Base-by-base conservation (phyloP, 2,329 filamentous ascomycete species). In the Colletotrichum neosansevieriae region DNA sequence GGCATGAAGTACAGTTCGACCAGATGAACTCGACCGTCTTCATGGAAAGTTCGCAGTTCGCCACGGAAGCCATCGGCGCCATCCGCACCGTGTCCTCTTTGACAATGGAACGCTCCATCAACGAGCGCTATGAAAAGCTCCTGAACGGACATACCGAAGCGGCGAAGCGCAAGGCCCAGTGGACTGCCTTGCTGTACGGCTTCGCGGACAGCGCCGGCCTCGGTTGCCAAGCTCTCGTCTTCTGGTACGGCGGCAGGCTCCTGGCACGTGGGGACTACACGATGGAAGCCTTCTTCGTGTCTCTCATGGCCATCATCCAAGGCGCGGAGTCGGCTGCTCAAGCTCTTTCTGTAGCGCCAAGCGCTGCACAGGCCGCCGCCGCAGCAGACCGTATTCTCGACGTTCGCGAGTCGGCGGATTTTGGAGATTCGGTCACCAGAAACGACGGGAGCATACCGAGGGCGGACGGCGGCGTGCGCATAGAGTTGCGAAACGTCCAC, bases 81-180 rank as follows among this genome's bases (percentile, higher is more conserved):
- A 88, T 90, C 67, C 81, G 89, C n/a, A 91, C 89, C 0, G 88
- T 91, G 1, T 81, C 86, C 0, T 82, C 86, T 0, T 77, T 91
- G 3, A 88, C 86, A 0, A 85, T 91, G 80, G 89, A 91, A 72
- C 79, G 86, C 58, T 79, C 79, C 10, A 89, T 91, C 53, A 78
- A 79, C 38, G 68, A 73, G 2, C 75, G 79, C 3, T 82, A 82
- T 58, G 71, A 77, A 4, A 70, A 73, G 3, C 76, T 82, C 9
- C 64, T 83, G n/a, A 67, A 74, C 4, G 71, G 73, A 2, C 80
- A 82, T 42, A 75, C 79, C 15, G 72, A 72, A 13, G 72, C 72
- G 0, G 78, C 79, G 0, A 73, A 76, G 1, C 72, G 69, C 47
- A 78, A 76, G 56, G 75, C 79, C 0, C 74, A 73, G 17, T 75